phyloP scores from a whole-genome alignment of 1,284 basidiomycete genomes.

The Sporisorium scitamineum region DNA sequence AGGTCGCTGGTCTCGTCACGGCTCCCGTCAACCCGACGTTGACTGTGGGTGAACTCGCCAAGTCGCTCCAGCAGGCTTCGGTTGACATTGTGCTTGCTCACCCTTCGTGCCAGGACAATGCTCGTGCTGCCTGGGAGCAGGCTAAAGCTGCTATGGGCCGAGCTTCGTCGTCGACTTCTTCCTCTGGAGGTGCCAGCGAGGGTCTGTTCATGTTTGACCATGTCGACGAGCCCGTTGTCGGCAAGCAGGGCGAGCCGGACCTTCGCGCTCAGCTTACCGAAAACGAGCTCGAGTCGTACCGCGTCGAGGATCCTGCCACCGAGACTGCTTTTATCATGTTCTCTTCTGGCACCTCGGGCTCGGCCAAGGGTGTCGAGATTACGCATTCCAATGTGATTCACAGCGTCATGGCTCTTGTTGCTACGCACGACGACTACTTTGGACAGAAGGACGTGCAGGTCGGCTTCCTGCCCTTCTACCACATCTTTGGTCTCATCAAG shows the following conservation, averaged over 20 bases:
- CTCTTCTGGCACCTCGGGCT: conserved; percentile 64
- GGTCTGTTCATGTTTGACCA: conserved; percentile 62
- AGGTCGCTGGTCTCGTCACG: conserved; percentile 49
- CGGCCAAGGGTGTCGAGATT: conserved; percentile 66
- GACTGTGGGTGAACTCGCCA: conserved; percentile 61
- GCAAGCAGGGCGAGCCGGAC: conserved; percentile 51
- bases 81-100: conserved; percentile 54
- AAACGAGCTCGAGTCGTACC: conserved; percentile 45
- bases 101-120: conserved; percentile 49
- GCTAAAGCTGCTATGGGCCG: conserved; percentile 39
- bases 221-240: conserved; percentile 35
- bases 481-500: conserved; percentile 72
- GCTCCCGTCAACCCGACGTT: conserved; percentile 63
- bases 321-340: conserved; percentile 61
- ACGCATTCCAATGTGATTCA: conserved; percentile 63
- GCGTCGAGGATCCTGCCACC: conserved; percentile 43
- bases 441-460: conserved; percentile 49
- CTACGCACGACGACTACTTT: conserved; percentile 49
- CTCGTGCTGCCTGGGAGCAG: conserved; percentile 48
- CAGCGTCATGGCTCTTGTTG: conserved; percentile 51
- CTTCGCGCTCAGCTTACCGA: conserved; percentile 43
- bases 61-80: conserved; percentile 57
- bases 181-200: conserved; percentile 19
- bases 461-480: conserved; percentile 65
- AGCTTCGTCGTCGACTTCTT: conserved; percentile 10